phyloP scores from a whole-genome alignment of 2,329 filamentous ascomycete species.

The Nannizziopsis arthrosporioides region DNA sequence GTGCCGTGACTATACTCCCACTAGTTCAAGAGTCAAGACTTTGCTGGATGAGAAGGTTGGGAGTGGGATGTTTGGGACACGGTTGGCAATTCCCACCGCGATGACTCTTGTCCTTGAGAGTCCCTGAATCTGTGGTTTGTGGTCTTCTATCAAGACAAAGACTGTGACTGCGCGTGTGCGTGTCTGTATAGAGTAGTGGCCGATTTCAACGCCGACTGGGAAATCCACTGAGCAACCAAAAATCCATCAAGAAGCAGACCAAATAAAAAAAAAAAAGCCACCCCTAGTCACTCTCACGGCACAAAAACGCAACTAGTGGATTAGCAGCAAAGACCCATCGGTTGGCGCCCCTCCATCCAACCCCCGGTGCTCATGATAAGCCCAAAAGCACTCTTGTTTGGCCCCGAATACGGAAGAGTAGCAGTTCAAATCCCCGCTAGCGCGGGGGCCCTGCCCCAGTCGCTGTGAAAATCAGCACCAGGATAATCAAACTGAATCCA shows the following conservation, averaged over 20 bases:
- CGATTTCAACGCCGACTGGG: too few species aligned
- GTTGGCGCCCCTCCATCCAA: not conserved
- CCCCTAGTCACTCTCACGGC: not conserved
- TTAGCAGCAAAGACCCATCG: not conserved
- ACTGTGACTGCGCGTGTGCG: too few species aligned
- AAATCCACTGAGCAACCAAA: too few species aligned
- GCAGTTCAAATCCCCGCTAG: slow-evolving; percentile 9
- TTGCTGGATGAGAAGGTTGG: too few species aligned
- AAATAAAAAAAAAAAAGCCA: not conserved
- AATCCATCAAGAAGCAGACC: not conserved
- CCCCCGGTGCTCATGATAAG: not conserved
- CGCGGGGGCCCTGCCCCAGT: slow-evolving; percentile 6
- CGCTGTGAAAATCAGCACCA: not conserved
- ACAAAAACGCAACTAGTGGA: slow-evolving; percentile 3
- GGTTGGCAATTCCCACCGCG: too few species aligned
- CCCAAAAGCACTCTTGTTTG: not conserved
- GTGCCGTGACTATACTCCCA: not conserved
- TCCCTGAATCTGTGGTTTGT: too few species aligned
- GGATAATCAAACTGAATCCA: not conserved
- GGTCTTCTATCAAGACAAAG: too few species aligned
- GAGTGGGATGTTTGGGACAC: too few species aligned
- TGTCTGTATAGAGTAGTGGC: too few species aligned
- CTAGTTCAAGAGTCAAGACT: not conserved
- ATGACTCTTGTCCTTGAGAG: too few species aligned
- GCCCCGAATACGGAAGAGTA: slow-evolving; percentile 9